Evolutionary conservation across 257 asterid species (phyloP).

Genomic region (Vinca minor): DNA sequence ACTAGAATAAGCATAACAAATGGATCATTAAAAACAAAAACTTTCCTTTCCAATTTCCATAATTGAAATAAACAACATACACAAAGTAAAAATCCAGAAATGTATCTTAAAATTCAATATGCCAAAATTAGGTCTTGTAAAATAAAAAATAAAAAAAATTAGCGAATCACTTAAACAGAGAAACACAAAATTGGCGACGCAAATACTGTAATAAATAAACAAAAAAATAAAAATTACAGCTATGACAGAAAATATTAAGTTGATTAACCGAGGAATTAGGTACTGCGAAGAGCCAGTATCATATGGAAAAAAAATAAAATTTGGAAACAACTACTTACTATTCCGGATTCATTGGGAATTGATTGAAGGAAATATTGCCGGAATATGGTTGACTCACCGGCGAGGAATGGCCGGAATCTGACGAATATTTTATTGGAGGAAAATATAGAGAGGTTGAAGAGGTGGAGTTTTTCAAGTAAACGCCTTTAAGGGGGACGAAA

Average conservation of each 20-base stretch:
- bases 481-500: background rate
- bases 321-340: conserved; percentile 20
- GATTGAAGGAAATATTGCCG: conserved; percentile 7
- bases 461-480: background rate
- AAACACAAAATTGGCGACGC: background rate
- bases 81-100: background rate
- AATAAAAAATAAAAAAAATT: background rate
- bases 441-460: background rate
- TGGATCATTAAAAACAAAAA: background rate
- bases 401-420: conserved; percentile 9
- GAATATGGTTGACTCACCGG: conserved; percentile 10
- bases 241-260: too few species aligned
- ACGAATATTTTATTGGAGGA: background rate
- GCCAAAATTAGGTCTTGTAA: conserved; percentile 5
- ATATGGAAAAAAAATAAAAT: background rate
- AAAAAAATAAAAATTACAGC: background rate
- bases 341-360: conserved; percentile 28
- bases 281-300: background rate
- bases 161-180: background rate
- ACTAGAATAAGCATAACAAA: background rate
- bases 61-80: background rate
- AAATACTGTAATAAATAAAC: background rate
- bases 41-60: too few species aligned
- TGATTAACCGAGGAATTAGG: background rate
- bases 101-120: background rate